A percentile compares a stretch with the other conserved stretches of the same genome.
These are phyloP conservation scores for Cenchrus purpureus DNA, from an alignment of 176 grass and related monocot genomes.

Conservation along the genomic window DNA sequence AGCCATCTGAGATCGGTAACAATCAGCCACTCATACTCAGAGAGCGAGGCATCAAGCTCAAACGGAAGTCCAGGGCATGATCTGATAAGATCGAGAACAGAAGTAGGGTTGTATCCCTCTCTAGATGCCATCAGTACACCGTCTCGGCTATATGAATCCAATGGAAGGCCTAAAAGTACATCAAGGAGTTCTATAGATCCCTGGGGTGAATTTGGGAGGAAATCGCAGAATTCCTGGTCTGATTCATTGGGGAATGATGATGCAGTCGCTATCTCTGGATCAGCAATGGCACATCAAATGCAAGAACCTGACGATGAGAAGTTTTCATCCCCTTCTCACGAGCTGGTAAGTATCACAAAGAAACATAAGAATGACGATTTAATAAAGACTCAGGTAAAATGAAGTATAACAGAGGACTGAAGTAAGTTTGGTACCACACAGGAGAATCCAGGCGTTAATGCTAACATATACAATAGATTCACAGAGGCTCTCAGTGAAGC, in stretches of 20 bases:
- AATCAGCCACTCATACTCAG: slow-evolving; percentile 4
- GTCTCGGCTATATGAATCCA: slow-evolving; percentile 28
- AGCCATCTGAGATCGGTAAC: slow-evolving; percentile 44
- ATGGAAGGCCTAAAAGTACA: background rate
- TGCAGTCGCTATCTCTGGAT: slow-evolving; percentile 32
- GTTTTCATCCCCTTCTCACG: slow-evolving; percentile 38
- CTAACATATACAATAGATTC: slow-evolving; percentile 58
- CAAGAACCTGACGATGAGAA: slow-evolving; percentile 32
- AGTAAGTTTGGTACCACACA: slow-evolving; percentile 19
- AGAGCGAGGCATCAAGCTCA: slow-evolving; percentile 39
- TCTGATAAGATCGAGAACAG: slow-evolving; percentile 41
- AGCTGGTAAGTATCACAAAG: slow-evolving; percentile 34
- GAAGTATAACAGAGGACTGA: slow-evolving; percentile 20
- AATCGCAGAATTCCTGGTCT: slow-evolving; percentile 15
- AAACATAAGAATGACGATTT: background rate
- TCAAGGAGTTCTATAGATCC: slow-evolving; percentile 31
- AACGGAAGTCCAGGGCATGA: slow-evolving; percentile 36
- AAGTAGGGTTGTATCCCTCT: slow-evolving; percentile 9
- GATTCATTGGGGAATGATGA: slow-evolving; percentile 46
- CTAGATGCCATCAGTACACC: slow-evolving; percentile 5
- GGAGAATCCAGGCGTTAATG: slow-evolving; percentile 50
- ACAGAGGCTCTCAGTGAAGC: slow-evolving; percentile 64
- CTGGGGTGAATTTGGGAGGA: slow-evolving; percentile 42
- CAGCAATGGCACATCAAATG: slow-evolving; percentile 9
- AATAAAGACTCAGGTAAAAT: background rate